Percentiles rank a stretch among this genome's conserved stretches.
phyloP scores from a whole-genome alignment of 352 stramenopile genomes.

The Globisporangium polare region DNA sequence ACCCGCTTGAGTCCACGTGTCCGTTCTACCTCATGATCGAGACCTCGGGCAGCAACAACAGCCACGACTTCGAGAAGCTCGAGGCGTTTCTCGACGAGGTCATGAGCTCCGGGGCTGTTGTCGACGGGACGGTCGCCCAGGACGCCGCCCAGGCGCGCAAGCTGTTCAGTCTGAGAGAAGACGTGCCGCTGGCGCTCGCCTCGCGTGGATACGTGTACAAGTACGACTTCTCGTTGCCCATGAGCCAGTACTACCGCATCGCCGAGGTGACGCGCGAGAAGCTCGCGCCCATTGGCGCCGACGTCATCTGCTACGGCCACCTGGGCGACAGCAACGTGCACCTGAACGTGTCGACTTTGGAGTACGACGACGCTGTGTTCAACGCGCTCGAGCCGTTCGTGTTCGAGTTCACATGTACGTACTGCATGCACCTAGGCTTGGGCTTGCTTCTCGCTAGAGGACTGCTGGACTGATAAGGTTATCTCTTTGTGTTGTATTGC shows the following conservation, averaged over 20 bases:
- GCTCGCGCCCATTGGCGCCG: conserved; percentile 38
- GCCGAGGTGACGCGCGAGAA: conserved; percentile 69
- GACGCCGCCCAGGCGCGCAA: conserved; percentile 87
- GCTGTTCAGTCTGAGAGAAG: conserved; percentile 95
- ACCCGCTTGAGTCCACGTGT: conserved; percentile 54
- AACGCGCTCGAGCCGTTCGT: conserved; percentile 65
- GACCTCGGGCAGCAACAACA: conserved; percentile 89
- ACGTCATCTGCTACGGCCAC: conserved; percentile 91
- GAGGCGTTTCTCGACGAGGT: conserved; percentile 78
- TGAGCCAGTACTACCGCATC: conserved; percentile 90
- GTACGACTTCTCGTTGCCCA: conserved; percentile 96
- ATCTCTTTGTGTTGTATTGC: neutral
- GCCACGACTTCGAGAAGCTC: conserved; percentile 92
- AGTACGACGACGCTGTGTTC: conserved; percentile 63
- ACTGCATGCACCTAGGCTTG: conserved; percentile 23
- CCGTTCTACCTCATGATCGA: conserved; percentile 96
- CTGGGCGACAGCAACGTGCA: conserved; percentile 97
- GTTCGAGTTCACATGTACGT: conserved; percentile 78
- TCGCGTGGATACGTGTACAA: conserved; percentile 94
- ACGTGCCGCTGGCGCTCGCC: conserved; percentile 87
- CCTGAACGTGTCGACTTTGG: conserved; percentile 89
- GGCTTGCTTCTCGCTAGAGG: neutral
- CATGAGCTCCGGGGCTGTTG: conserved; percentile 62
- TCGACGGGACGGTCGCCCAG: conserved; percentile 92
- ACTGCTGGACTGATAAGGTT: neutral